These are phyloP conservation scores for Alternaria gansuensis DNA, from an alignment of 2,329 filamentous ascomycete genomes.

Conservation along the genomic window DNA sequence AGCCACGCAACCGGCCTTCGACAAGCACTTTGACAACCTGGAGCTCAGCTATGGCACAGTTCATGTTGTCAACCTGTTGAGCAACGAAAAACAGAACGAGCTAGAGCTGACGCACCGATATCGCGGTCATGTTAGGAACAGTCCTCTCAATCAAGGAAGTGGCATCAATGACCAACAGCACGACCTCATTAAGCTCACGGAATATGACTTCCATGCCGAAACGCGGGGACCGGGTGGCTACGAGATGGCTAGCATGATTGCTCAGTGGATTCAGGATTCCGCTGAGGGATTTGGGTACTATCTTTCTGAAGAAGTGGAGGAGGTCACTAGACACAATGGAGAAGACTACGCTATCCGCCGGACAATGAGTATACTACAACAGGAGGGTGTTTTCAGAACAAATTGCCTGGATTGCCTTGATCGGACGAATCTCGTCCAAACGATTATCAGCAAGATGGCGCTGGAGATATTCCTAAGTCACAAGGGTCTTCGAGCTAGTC, in stretches of 20 bases:
- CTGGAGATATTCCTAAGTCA: slow-evolving; percentile 84
- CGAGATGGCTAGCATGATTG: slow-evolving; percentile 87
- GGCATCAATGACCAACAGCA: slow-evolving; percentile 68
- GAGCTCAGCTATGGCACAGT: slow-evolving; percentile 88
- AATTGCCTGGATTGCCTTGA: slow-evolving; percentile 97
- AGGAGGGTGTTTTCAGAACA: slow-evolving; percentile 94
- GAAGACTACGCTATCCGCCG: slow-evolving; percentile 51
- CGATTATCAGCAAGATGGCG: slow-evolving; percentile 92
- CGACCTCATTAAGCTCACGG: slow-evolving; percentile 78
- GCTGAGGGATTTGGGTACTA: slow-evolving; percentile 94
- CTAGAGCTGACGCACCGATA: slow-evolving; percentile 83
- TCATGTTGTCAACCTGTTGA: slow-evolving; percentile 94
- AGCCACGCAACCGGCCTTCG: slow-evolving; percentile 91
- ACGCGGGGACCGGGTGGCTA: slow-evolving; percentile 87
- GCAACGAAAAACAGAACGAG: slow-evolving; percentile 85
- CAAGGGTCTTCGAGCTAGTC: slow-evolving; percentile 70
- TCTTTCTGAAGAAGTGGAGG: slow-evolving; percentile 75
- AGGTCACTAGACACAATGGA: slow-evolving; percentile 58
- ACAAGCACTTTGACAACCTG: slow-evolving; percentile 91
- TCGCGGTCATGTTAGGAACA: slow-evolving; percentile 77
- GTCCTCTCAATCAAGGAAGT: slow-evolving; percentile 71
- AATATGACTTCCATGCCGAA: slow-evolving; percentile 97
- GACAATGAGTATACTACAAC: slow-evolving; percentile 78
- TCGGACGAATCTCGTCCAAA: slow-evolving; percentile 94
- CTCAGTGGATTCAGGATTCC: slow-evolving; percentile 77